Conservation (phyloP, 805 yeast genomes). For the Candida verbasci region DNA sequence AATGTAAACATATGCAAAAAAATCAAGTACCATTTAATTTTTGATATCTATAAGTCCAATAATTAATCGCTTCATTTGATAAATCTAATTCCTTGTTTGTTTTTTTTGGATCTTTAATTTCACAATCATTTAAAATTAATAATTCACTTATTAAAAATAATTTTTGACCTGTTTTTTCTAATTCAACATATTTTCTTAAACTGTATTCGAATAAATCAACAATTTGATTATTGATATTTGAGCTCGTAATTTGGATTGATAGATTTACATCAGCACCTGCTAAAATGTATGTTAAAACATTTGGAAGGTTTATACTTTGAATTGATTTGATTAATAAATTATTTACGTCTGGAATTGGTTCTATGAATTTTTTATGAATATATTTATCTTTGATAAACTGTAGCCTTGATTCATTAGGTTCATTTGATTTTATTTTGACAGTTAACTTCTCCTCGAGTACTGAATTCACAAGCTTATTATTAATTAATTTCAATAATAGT, state of each 20-base stretch:
- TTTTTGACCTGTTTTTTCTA: conserved; percentile 15
- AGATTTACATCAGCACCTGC: conserved; percentile 47
- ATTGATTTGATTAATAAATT: conserved; percentile 48
- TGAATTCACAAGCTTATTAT: conserved; percentile 53
- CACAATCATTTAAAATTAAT: conserved; percentile 52
- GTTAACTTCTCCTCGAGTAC: conserved; percentile 49
- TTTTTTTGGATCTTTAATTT: conserved; percentile 29
- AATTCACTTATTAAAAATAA: conserved; percentile 52
- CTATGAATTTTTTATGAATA: conserved; percentile 41
- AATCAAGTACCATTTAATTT: conserved; percentile 10
- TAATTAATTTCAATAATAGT: conserved; percentile 46
- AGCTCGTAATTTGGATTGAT: conserved; percentile 28
- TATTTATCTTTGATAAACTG: conserved; percentile 68
- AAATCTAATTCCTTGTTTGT: conserved; percentile 32
- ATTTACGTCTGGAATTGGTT: conserved; percentile 17
- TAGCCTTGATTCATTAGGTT: conserved; percentile 46
- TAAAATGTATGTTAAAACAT: conserved; percentile 40
- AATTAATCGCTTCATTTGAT: conserved; percentile 43
- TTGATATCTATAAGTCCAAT: conserved; percentile 41
- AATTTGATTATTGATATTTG: conserved; percentile 15
- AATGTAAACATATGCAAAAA: no score
- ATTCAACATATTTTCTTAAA: conserved; percentile 39
- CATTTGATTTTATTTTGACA: conserved; percentile 24
- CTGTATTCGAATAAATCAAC: conserved; percentile 46
- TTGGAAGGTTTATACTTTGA: conserved; percentile 43